Conservation (phyloP, 1,139 yeast species). For the Yamadazyma pseudoaaseri region DNA sequence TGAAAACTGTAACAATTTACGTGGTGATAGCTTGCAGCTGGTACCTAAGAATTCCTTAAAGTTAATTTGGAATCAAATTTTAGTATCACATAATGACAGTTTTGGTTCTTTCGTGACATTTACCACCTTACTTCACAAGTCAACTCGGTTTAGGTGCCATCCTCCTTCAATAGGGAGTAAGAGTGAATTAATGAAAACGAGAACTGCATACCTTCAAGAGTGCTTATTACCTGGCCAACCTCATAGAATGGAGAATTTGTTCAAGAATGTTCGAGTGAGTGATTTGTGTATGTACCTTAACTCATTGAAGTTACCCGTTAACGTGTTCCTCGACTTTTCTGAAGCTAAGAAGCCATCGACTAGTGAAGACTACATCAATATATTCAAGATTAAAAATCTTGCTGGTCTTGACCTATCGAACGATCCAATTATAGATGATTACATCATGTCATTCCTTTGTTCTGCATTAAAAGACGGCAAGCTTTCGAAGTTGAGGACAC, state of each 20-base stretch:
- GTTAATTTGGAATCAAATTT: constrained; percentile 32
- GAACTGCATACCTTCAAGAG: constrained; percentile 10
- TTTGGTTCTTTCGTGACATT: constrained; percentile 29
- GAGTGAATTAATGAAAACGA: constrained; percentile 3
- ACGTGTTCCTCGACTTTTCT: constrained; percentile 13
- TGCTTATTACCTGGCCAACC: constrained; percentile 10
- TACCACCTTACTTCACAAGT: constrained; percentile 21
- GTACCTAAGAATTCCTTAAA: constrained; percentile 32
- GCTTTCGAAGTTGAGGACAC: constrained; percentile 21
- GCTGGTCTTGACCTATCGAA: constrained; percentile 35
- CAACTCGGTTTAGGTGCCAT: constrained; percentile 27
- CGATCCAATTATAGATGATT: constrained; percentile 29
- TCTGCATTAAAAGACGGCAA: constrained; percentile 24
- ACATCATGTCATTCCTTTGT: constrained; percentile 25
- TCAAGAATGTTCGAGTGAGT: constrained; percentile 24
- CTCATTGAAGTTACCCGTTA: constrained; percentile 7
- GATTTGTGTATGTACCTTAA: constrained; percentile 21
- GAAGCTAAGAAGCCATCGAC: constrained; percentile 9
- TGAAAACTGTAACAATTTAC: constrained; percentile 22
- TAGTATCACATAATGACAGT: constrained; percentile 28
- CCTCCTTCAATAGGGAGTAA: constrained; percentile 3
- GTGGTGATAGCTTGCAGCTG: constrained; percentile 19
- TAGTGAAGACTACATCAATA: constrained; percentile 24
- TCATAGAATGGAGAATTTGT: constrained; percentile 37
- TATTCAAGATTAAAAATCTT: constrained; percentile 31